Evolutionary conservation across 371 early-diverging fungal genomes (phyloP).

Genomic region (Syncephalastrum sp.): DNA sequence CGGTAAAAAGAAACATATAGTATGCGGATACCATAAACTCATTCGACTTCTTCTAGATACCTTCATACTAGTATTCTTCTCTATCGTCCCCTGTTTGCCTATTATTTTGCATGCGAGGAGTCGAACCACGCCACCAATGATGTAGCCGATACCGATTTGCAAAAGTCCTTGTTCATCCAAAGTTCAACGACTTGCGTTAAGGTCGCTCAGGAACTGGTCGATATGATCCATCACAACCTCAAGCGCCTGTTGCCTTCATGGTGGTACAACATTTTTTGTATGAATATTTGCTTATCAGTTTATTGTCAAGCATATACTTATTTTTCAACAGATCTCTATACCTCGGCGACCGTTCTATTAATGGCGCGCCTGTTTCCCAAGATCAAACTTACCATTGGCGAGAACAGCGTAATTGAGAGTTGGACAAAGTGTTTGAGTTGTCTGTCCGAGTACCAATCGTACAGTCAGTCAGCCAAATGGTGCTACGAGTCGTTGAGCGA

Average conservation of each 20-base stretch:
- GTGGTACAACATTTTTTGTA: slow-evolving; percentile 33
- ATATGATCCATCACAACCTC: slow-evolving; percentile 22
- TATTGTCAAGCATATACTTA: background rate
- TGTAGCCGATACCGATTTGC: slow-evolving; percentile 13
- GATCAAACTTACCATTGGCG: slow-evolving; percentile 20
- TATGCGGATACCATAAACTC: background rate
- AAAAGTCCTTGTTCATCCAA: slow-evolving; percentile 20
- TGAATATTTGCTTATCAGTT: background rate
- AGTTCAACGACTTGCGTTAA: slow-evolving; percentile 23
- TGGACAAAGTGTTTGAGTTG: slow-evolving; percentile 24
- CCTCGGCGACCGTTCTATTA: slow-evolving; percentile 25
- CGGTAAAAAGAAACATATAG: slow-evolving; percentile 8
- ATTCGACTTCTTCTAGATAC: slow-evolving; percentile 10
- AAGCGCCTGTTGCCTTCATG: slow-evolving; percentile 22
- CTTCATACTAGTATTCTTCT: slow-evolving; percentile 26
- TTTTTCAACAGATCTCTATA: slow-evolving; percentile 19
- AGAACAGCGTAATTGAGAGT: slow-evolving; percentile 17
- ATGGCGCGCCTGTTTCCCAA: slow-evolving; percentile 29
- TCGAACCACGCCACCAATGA: slow-evolving; percentile 7
- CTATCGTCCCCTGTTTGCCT: slow-evolving; percentile 25
- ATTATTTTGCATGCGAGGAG: slow-evolving; percentile 26
- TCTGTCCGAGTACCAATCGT: slow-evolving; percentile 19
- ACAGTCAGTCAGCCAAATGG: slow-evolving; percentile 21
- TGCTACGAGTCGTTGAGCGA: slow-evolving; percentile 25
- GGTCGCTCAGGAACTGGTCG: slow-evolving; percentile 24